Evolutionary conservation across 176 grass and related monocot genomes (phyloP).

Genomic region (Pontederia paniculata): DNA sequence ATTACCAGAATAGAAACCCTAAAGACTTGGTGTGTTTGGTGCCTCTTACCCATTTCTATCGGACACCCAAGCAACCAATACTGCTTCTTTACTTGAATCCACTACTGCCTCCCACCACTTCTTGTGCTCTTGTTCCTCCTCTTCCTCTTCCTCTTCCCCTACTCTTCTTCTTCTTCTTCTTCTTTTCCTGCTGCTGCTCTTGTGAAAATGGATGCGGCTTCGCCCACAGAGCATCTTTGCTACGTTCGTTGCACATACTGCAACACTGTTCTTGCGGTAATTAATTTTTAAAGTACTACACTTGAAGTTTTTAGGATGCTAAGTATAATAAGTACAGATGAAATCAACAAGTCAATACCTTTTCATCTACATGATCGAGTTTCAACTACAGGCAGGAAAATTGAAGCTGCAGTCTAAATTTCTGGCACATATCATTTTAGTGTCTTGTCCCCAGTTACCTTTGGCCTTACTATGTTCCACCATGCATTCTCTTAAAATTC

Average conservation of each 20-base stretch:
- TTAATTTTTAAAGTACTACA: neutral
- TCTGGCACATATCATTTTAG: too few species aligned
- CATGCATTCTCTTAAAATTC: too few species aligned
- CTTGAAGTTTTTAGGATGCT: too few species aligned
- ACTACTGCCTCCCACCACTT: neutral
- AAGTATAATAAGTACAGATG: too few species aligned
- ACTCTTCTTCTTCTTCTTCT: neutral
- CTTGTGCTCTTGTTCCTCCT: slow-evolving; percentile 7
- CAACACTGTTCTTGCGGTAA: slow-evolving; percentile 83
- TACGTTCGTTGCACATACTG: slow-evolving; percentile 96
- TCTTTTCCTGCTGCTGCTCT: neutral
- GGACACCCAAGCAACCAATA: too few species aligned
- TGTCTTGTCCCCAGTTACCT: too few species aligned
- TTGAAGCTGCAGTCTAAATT: too few species aligned
- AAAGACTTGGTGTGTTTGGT: slow-evolving; percentile 24
- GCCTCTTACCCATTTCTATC: neutral
- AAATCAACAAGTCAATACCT: too few species aligned
- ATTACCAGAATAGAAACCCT: slow-evolving; percentile 85
- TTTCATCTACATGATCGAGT: too few species aligned
- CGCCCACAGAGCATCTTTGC: slow-evolving; percentile 71
- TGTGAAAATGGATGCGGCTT: slow-evolving; percentile 52
- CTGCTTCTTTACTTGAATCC: slow-evolving; percentile 5
- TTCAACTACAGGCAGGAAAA: too few species aligned
- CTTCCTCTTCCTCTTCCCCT: slow-evolving; percentile 7
- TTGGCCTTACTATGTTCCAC: too few species aligned